Conservation (phyloP, 305 asterid genomes). For the Vinca major region DNA sequence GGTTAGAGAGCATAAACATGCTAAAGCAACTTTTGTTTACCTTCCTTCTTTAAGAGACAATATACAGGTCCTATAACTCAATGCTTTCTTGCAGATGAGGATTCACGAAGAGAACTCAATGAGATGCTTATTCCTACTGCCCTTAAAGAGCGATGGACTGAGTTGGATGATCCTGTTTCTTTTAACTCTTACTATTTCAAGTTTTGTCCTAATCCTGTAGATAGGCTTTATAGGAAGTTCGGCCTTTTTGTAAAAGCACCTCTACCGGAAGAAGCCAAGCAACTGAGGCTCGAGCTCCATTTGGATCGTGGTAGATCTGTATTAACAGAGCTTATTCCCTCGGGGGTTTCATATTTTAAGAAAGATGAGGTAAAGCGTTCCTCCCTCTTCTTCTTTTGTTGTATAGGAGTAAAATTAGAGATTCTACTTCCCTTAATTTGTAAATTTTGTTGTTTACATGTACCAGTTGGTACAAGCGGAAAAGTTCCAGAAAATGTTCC, state of each 20-base stretch:
- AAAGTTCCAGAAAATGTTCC: slow-evolving; percentile 71
- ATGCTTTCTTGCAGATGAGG: slow-evolving; percentile 46
- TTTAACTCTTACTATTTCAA: slow-evolving; percentile 57
- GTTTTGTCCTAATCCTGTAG: slow-evolving; percentile 61
- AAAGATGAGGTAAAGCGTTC: slow-evolving; percentile 50
- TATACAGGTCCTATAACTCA: slow-evolving; percentile 12
- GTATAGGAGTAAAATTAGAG: slow-evolving; percentile 7
- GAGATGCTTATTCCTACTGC: slow-evolving; percentile 92
- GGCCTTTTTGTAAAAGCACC: slow-evolving; percentile 73
- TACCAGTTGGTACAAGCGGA: slow-evolving; percentile 67
- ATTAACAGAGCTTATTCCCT: slow-evolving; percentile 55
- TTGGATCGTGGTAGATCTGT: slow-evolving; percentile 89
- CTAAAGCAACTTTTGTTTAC: slow-evolving; percentile 13
- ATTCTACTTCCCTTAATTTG: slow-evolving; percentile 13
- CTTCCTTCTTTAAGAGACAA: slow-evolving; percentile 18
- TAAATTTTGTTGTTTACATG: slow-evolving; percentile 22
- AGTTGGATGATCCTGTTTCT: slow-evolving; percentile 33
- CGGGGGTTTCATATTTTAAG: slow-evolving; percentile 50
- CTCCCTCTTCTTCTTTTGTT: slow-evolving; percentile 14
- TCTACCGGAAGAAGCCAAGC: slow-evolving; percentile 80
- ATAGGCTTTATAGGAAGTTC: slow-evolving; percentile 65
- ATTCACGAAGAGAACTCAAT: slow-evolving; percentile 65
- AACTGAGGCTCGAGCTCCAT: slow-evolving; percentile 70
- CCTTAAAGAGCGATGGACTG: slow-evolving; percentile 59
- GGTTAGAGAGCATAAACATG: slow-evolving; percentile 36